phyloP scores from a whole-genome alignment of 306 rosid genomes.

The Rubus parviflorus region DNA sequence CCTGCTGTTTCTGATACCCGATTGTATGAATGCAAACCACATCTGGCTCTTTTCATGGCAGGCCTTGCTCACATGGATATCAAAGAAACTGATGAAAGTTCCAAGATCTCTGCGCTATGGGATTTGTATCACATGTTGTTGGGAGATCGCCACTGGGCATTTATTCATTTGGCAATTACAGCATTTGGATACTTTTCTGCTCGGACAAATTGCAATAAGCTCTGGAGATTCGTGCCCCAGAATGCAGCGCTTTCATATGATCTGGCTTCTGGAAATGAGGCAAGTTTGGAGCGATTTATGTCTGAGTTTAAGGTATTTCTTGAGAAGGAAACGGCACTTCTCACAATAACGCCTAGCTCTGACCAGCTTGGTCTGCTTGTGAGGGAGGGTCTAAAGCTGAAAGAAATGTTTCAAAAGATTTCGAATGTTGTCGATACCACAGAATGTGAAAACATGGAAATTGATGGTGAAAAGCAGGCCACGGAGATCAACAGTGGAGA shows the following conservation, averaged over 20 bases:
- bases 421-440: constrained; percentile 32
- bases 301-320: constrained; percentile 58
- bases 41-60: constrained; percentile 69
- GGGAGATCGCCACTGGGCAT: constrained; percentile 84
- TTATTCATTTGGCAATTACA: constrained; percentile 63
- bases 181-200: constrained; percentile 79
- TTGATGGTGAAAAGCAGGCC: constrained; percentile 35
- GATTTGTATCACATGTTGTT: constrained; percentile 70
- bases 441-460: constrained; percentile 47
- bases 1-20: constrained; percentile 42
- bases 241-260: constrained; percentile 85
- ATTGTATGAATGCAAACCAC: constrained; percentile 72
- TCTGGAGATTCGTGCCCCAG: constrained; percentile 80
- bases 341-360: constrained; percentile 42
- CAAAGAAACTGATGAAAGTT: constrained; percentile 51
- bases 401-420: constrained; percentile 49
- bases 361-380: constrained; percentile 65
- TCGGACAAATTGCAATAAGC: constrained; percentile 54
- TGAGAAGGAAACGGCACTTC: constrained; percentile 69
- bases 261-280: constrained; percentile 51
- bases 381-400: constrained; percentile 67
- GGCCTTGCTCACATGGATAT: constrained; percentile 65
- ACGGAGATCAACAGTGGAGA: constrained; percentile 33
- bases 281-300: constrained; percentile 59
- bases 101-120: constrained; percentile 57